Evolutionary conservation across 257 asterid genomes (phyloP).

Genomic region (Avicennia marina): DNA sequence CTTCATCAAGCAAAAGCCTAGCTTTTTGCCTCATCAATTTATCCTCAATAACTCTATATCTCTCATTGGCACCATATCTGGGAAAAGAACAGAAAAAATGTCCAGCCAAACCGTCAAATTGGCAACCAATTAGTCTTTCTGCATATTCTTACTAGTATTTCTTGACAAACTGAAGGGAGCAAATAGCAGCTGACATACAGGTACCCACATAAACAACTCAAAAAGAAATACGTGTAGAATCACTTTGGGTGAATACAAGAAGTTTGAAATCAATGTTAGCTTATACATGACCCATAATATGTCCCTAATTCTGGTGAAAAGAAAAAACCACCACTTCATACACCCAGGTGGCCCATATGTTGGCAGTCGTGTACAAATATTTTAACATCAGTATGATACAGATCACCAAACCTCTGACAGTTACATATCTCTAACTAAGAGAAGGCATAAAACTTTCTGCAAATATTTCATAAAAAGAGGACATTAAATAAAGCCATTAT

Average conservation of each 20-base stretch:
- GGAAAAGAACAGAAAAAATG: slow-evolving; percentile 21
- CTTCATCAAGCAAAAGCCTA: slow-evolving; percentile 82
- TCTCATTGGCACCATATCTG: slow-evolving; percentile 82
- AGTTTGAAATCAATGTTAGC: neutral
- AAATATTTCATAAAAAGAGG: neutral
- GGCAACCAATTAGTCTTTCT: neutral
- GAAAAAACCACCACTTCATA: too few species aligned
- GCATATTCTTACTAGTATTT: too few species aligned
- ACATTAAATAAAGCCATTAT: neutral
- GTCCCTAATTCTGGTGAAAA: neutral
- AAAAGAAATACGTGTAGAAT: neutral
- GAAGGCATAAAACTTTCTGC: neutral
- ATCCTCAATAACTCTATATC: slow-evolving; percentile 80
- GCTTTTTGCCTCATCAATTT: slow-evolving; percentile 91
- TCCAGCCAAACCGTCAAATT: slow-evolving; percentile 10
- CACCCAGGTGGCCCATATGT: too few species aligned
- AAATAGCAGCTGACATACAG: neutral
- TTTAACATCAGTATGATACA: neutral
- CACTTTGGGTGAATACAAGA: neutral
- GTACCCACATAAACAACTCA: neutral
- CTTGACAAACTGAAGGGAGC: neutral
- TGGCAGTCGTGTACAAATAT: too few species aligned
- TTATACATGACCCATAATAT: neutral
- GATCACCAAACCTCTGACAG: slow-evolving; percentile 1
- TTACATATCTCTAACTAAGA: neutral